Percentiles rank a stretch among this genome's conserved stretches.
Conservation (phyloP, 1,139 yeast genomes). For the Candida gigantensis region DNA sequence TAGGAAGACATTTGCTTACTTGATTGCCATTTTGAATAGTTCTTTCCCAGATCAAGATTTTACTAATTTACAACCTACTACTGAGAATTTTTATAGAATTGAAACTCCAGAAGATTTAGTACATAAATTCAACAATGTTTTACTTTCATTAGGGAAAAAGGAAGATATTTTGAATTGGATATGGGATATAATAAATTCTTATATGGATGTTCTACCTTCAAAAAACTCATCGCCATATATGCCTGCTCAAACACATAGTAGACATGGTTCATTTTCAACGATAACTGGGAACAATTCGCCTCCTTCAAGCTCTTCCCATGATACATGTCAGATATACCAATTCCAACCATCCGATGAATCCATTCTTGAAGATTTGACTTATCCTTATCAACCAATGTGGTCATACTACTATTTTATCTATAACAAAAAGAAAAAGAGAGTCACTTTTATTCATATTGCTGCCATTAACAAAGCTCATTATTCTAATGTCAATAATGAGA, state of each 20-base stretch:
- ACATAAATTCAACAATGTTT: slow-evolving; percentile 73
- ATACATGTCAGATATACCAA: slow-evolving; percentile 74
- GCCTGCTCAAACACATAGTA: slow-evolving; percentile 15
- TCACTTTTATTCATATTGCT: slow-evolving; percentile 70
- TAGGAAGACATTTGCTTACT: slow-evolving; percentile 84
- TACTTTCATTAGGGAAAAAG: slow-evolving; percentile 74
- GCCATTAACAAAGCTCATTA: slow-evolving; percentile 47
- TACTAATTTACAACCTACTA: slow-evolving; percentile 81
- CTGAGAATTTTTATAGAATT: slow-evolving; percentile 56
- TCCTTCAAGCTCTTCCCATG: slow-evolving; percentile 18
- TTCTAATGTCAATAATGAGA: slow-evolving; percentile 32
- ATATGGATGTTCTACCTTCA: slow-evolving; percentile 65
- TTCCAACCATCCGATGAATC: slow-evolving; percentile 80
- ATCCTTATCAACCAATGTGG: slow-evolving; percentile 83
- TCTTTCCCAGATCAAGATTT: slow-evolving; percentile 97
- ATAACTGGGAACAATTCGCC: slow-evolving; percentile 17
- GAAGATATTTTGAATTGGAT: slow-evolving; percentile 59
- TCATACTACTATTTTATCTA: slow-evolving; percentile 90
- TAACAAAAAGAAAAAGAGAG: slow-evolving; percentile 88
- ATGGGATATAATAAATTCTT: slow-evolving; percentile 87
- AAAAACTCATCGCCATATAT: slow-evolving; percentile 23
- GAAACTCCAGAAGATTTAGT: slow-evolving; percentile 58
- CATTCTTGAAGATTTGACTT: slow-evolving; percentile 62
- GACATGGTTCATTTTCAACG: slow-evolving; percentile 12
- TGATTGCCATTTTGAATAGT: slow-evolving; percentile 86